Conservation (phyloP, 257 asterid genomes). For the Solanum raphanifolium region DNA sequence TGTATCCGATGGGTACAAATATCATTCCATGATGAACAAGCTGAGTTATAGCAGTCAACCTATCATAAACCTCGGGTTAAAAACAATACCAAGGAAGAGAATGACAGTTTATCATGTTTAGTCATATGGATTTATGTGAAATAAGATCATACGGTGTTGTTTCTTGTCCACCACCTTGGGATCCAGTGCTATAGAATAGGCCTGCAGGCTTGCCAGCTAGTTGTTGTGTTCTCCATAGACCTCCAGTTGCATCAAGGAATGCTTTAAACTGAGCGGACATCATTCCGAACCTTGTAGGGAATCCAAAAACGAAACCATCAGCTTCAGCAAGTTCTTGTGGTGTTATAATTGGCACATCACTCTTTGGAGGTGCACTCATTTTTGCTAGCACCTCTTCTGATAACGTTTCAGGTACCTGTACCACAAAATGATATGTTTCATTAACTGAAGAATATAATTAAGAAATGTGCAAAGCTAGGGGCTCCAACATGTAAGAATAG, state of each 20-base stretch:
- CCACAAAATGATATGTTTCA: background rate
- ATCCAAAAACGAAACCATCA: conserved; percentile 72
- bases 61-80: background rate
- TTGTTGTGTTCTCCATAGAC: conserved; percentile 75
- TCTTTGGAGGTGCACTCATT: conserved; percentile 79
- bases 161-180: conserved; percentile 87
- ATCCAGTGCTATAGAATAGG: conserved; percentile 76
- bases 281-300: conserved; percentile 80
- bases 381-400: conserved; percentile 58
- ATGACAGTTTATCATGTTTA: background rate
- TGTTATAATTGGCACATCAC: conserved; percentile 46
- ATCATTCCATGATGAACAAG: conserved; percentile 74
- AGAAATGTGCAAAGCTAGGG: background rate
- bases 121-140: background rate
- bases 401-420: conserved; percentile 67
- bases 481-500: background rate
- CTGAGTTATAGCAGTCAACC: conserved; percentile 81
- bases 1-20: conserved; percentile 68
- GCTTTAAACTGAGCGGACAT: conserved; percentile 90
- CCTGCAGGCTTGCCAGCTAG: conserved; percentile 95
- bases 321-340: conserved; percentile 60
- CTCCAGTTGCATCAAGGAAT: conserved; percentile 74
- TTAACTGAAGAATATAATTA: background rate
- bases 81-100: background rate
- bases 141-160: conserved; percentile 49